Evolutionary conservation across 257 asterid genomes (phyloP).

Genomic region (Fraxinus quadrangulata): DNA sequence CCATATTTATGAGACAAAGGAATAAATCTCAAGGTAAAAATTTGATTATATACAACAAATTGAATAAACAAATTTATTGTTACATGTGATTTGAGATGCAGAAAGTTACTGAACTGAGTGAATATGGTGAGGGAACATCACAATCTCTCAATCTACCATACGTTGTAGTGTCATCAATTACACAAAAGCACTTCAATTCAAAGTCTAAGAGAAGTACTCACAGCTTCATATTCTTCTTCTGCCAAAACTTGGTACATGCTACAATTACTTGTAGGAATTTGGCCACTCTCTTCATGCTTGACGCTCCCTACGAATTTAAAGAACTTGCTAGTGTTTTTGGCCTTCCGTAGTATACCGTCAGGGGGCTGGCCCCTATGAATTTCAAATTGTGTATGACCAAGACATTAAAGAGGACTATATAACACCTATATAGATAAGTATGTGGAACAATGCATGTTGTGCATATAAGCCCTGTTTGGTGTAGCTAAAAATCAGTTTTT

Average conservation of each 20-base stretch:
- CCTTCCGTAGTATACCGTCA: conserved; percentile 77
- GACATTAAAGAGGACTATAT: conserved; percentile 32
- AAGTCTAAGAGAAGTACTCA: conserved; percentile 51
- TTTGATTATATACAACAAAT: not conserved
- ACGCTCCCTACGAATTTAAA: conserved; percentile 81
- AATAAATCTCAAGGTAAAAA: conserved; percentile 19
- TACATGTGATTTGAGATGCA: conserved; percentile 15
- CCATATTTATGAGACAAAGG: not conserved
- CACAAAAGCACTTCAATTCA: conserved; percentile 15
- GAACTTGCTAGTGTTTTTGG: conserved; percentile 91
- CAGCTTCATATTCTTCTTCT: conserved; percentile 92
- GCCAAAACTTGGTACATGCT: conserved; percentile 76
- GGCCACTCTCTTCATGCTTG: conserved; percentile 63
- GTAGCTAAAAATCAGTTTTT: no score
- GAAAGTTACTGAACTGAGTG: not conserved
- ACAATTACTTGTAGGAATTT: conserved; percentile 50
- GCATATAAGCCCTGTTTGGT: not conserved
- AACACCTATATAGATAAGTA: conserved; percentile 33
- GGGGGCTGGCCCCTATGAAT: conserved; percentile 88
- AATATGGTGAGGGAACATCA: conserved; percentile 14
- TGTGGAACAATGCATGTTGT: conserved; percentile 28
- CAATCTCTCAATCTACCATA: not conserved
- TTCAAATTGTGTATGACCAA: conserved; percentile 29
- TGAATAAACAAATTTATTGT: not conserved
- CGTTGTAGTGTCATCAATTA: not conserved